Evolutionary conservation across 1,284 basidiomycete genomes (phyloP), one percentile per base, ranked within the genome.

Genomic region (Trichosporon sp.): DNA sequence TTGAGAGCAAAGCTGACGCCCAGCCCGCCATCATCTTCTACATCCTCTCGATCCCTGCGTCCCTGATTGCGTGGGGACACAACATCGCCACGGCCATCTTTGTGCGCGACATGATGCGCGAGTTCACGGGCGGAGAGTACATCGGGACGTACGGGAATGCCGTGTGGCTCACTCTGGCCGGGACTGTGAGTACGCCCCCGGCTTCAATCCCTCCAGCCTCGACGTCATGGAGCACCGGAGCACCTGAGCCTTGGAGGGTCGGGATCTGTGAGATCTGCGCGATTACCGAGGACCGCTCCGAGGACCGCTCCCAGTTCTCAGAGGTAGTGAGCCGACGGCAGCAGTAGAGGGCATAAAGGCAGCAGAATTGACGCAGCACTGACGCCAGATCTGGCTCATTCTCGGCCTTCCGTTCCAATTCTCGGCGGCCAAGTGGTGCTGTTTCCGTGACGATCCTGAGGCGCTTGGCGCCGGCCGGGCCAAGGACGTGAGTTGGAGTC

Each of bases 101-200:
- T 31, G 31, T 63, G 31, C 12, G 32, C 32, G 8, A 21, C 59
- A n/a, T 63, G 14, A 35, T 63, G 59, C 59, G 59, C 32, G 8
- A n/a, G 19, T 19, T n/a, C 32, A 63, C 59, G 2, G 32, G 31
- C 3, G 59, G 59, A 14, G 59, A 4, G 59, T 63, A 37, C 32
- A 16, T 35, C 16, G 59, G 31, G 4, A 16, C 16, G 8, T n/a
- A n/a, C 32, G 59, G 59, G 31, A 63, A 63, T 37, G 59, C 59
- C 11, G 59, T 63, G 14, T 63, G 59, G 59, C 7, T 63, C 10
- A 63, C 59, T 11, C 59, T 63, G 16, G 59, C 31, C 7, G 59
- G 59, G 7, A 35, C 59, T 3, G 51, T 54, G 21, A 54, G 51
- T 54, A 26, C 26, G 26, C 26, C 26, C 26, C 26, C 26, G 26